phyloP scores from a whole-genome alignment of 2,329 filamentous ascomycete genomes.

The Alternaria conjuncta region DNA sequence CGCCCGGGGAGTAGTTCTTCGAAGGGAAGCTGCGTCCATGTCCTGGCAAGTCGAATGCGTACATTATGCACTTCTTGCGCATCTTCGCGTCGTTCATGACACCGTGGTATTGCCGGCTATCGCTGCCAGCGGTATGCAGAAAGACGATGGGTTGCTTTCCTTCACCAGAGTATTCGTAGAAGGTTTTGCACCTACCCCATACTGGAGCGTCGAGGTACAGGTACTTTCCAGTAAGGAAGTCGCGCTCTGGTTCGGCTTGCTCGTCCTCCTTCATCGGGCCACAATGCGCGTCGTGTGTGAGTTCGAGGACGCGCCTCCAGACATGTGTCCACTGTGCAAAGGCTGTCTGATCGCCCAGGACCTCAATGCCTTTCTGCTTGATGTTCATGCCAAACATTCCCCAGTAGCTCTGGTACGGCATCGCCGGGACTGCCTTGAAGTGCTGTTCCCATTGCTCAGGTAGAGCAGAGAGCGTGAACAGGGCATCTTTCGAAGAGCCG shows the following conservation, averaged over 20 bases:
- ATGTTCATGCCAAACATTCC: conserved; percentile 57
- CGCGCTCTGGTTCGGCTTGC: conserved; percentile 46
- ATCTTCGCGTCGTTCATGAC: conserved; percentile 59
- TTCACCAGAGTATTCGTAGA: conserved; percentile 57
- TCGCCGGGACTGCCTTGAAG: conserved; percentile 52
- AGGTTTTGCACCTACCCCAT: conserved; percentile 59
- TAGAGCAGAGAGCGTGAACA: conserved; percentile 51
- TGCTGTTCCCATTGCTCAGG: conserved; percentile 57
- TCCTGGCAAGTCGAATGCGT: conserved; percentile 58
- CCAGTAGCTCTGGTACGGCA: conserved; percentile 56
- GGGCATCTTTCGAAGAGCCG: conserved; percentile 39
- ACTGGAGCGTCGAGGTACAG: conserved; percentile 54
- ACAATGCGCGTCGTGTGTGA: conserved; percentile 56
- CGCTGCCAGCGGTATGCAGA: conserved; percentile 56
- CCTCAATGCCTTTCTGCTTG: conserved; percentile 57
- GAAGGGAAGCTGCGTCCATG: conserved; percentile 58
- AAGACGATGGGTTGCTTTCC: conserved; percentile 57
- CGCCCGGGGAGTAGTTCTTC: conserved; percentile 50
- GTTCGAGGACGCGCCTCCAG: conserved; percentile 57
- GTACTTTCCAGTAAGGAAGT: conserved; percentile 57
- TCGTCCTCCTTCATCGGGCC: conserved; percentile 53
- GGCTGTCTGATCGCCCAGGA: conserved; percentile 54
- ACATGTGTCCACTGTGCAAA: conserved; percentile 56
- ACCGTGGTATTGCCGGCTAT: conserved; percentile 59
- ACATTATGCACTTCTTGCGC: conserved; percentile 58